Evolutionary conservation across 1,284 basidiomycete species (phyloP).

Genomic region (Trichosporon inkin): DNA sequence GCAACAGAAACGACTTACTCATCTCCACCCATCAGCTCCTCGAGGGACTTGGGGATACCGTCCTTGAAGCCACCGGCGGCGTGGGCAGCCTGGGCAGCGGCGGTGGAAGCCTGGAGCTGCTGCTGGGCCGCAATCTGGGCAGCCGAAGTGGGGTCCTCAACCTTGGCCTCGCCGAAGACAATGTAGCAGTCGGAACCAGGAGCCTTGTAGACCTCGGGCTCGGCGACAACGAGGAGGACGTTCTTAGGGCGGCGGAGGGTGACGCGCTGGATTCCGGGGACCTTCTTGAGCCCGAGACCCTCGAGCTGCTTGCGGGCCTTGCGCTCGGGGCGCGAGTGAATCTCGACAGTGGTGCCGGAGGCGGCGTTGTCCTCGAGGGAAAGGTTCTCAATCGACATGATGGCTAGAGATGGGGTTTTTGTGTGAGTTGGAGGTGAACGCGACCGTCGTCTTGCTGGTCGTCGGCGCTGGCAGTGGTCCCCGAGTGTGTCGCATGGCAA

Average conservation of each 20-base stretch:
- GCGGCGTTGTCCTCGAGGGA: slow-evolving; percentile 56
- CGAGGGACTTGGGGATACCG: slow-evolving; percentile 57
- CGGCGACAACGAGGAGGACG: slow-evolving; percentile 86
- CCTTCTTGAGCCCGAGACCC: slow-evolving; percentile 82
- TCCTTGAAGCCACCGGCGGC: slow-evolving; percentile 51
- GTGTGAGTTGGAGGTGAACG: background rate
- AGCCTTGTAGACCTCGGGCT: slow-evolving; percentile 97
- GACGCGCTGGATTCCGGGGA: slow-evolving; percentile 89
- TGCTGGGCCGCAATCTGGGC: slow-evolving; percentile 79
- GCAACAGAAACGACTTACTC: slow-evolving; percentile 52
- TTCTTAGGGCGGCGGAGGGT: slow-evolving; percentile 92
- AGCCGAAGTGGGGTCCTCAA: slow-evolving; percentile 85
- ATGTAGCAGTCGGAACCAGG: slow-evolving; percentile 97
- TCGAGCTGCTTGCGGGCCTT: slow-evolving; percentile 74
- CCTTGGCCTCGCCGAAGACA: slow-evolving; percentile 97
- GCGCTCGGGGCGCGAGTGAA: slow-evolving; percentile 85
- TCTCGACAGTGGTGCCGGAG: slow-evolving; percentile 76
- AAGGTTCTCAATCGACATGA: slow-evolving; percentile 59
- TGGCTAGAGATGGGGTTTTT: slow-evolving; percentile 38
- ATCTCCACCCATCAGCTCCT: slow-evolving; percentile 57
- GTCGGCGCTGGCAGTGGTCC: slow-evolving; percentile 4
- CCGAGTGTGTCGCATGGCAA: background rate
- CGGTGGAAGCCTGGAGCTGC: slow-evolving; percentile 60
- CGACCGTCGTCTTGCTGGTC: background rate
- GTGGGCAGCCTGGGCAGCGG: slow-evolving; percentile 49